Conservation (phyloP, 2,329 filamentous ascomycete genomes). For the Penicillium fuscoglaucum region DNA sequence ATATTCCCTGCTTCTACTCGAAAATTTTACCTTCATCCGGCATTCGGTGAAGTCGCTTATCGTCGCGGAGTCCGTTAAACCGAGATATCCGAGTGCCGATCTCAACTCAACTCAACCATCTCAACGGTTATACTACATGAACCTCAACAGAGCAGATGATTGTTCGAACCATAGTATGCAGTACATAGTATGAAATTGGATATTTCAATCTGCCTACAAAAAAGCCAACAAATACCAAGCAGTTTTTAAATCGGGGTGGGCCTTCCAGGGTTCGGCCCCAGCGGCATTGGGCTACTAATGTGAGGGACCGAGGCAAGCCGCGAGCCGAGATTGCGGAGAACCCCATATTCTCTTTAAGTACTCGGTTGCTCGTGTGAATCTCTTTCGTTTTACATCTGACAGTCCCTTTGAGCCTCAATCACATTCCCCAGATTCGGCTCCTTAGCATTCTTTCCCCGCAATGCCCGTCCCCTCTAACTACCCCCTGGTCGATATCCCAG, state of each 20-base stretch:
- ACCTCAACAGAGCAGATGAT: not conserved
- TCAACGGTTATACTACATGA: not conserved
- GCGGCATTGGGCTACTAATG: conserved; percentile 9
- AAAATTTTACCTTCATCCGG: not conserved
- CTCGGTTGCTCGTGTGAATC: not conserved
- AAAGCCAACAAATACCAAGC: not conserved
- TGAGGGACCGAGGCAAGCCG: conserved; percentile 22
- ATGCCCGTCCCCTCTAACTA: conserved; percentile 71
- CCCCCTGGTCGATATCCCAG: conserved; percentile 66
- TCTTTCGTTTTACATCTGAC: not conserved
- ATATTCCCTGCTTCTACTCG: not conserved
- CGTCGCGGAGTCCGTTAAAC: not conserved
- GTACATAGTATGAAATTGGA: not conserved
- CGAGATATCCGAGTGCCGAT: conserved; percentile 2
- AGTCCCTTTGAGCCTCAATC: not conserved
- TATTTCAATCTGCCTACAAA: too few species aligned
- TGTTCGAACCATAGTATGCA: not conserved
- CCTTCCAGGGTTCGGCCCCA: too few species aligned
- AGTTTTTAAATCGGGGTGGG: too few species aligned
- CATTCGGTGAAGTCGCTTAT: not conserved
- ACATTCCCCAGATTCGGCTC: conserved; percentile 16
- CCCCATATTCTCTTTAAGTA: conserved; percentile 1
- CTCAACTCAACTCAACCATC: not conserved
- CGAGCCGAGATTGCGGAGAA: conserved; percentile 22
- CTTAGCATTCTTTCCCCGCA: conserved; percentile 21